phyloP scores from a whole-genome alignment of 2,329 filamentous ascomycete species.

The Pseudogymnoascus sp. region DNA sequence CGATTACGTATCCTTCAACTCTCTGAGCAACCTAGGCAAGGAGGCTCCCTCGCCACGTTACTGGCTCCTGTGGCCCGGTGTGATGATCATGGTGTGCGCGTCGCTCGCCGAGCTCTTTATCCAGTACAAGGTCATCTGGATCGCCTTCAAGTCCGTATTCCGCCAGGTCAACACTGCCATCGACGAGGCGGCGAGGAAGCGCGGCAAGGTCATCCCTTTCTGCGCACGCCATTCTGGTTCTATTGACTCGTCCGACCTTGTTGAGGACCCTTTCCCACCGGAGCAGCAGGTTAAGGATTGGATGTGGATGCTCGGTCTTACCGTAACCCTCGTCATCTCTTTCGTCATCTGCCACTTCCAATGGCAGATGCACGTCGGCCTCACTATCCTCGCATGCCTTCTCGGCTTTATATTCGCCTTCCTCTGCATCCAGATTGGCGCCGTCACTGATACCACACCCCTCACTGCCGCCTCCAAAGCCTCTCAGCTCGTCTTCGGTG shows the following conservation, averaged over 20 bases:
- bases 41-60: conserved; percentile 39
- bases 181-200: conserved; percentile 31
- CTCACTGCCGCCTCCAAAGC: conserved; percentile 60
- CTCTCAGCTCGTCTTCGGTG: conserved; percentile 59
- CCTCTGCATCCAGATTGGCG: conserved; percentile 52
- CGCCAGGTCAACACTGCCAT: conserved; percentile 36
- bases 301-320: conserved; percentile 42
- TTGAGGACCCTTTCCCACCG: conserved; percentile 41
- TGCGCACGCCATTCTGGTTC: conserved; percentile 35
- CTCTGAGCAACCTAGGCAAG: conserved; percentile 32
- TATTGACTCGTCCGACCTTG: conserved; percentile 28
- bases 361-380: conserved; percentile 47
- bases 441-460: conserved; percentile 53
- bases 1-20: conserved; percentile 32
- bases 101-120: conserved; percentile 38
- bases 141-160: conserved; percentile 41
- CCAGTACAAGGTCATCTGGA: conserved; percentile 37
- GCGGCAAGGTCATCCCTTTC: conserved; percentile 35
- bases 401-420: conserved; percentile 54
- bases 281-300: conserved; percentile 43
- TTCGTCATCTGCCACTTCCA: conserved; percentile 43
- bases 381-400: conserved; percentile 47
- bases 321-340: conserved; percentile 41
- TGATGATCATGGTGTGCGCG: conserved; percentile 41
- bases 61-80: conserved; percentile 44